Base-by-base conservation (phyloP, 192 early-diverging fungal species). In the Coemansia erecta region DNA sequence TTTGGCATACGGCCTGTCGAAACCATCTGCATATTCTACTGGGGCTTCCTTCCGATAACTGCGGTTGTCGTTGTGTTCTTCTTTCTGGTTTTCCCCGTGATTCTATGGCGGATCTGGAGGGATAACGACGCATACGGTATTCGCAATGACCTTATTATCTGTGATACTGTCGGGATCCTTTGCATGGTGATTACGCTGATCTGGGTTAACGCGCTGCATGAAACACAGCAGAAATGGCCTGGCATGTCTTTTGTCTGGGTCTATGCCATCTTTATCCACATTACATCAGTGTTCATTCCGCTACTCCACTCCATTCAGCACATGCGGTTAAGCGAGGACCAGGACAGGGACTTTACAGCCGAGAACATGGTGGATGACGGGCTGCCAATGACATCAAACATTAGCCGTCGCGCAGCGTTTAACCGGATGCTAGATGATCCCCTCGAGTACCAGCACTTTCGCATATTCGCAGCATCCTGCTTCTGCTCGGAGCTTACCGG, bases 111-210 rank as follows among this genome's bases (percentile, higher is more conserved):
- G n/a, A 62, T 83, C n/a, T 70, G 68, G 54, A 55, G 61, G 0
- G 43, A 62, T 55, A 63, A 81, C 11, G 85, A 87, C 54, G 83
- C 82, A 12, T 84, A 81, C 22, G 84, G 84, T 37, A 83, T 87
- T 41, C 62, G 82, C 19, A 77, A 70, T 31, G 85, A 87, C 43
- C 71, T 87, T 45, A 69, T 82, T 40, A 65, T 80, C n/a, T 71
- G 71, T 46, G 69, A 80, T 2, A 47, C 68, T 0, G 70, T 84
- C 28, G 80, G 81, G 6, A 37, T 78, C 1, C 61, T 77, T 3
- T 69, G 66, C 7, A 66, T 77, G 22, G 18, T 69, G 3, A n/a
- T 75, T 0, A 82, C 63, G 41, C 58, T 86, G 24, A 31, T 78
- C 8, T 72, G 84, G 61, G 63, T 64, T 1, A 50, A 61, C 14